phyloP scores from a whole-genome alignment of 139 green algal genomes.

The Spirogloea muscicola region DNA sequence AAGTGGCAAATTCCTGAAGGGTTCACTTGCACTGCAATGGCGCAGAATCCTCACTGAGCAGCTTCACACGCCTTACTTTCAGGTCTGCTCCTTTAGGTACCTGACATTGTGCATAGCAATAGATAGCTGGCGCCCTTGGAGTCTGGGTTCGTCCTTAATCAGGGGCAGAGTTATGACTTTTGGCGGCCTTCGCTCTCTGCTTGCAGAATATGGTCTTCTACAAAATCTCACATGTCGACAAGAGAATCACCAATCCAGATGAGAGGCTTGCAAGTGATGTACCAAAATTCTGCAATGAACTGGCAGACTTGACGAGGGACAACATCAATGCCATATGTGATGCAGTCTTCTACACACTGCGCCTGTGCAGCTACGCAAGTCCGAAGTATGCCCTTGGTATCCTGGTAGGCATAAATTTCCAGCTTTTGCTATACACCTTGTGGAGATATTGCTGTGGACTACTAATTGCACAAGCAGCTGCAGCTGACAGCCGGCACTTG shows the following conservation, averaged over 20 bases:
- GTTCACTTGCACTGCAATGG: conserved; percentile 59
- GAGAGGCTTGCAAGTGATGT: conserved; percentile 72
- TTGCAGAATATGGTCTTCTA: conserved; percentile 69
- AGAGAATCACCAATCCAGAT: conserved; percentile 58
- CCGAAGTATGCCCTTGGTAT: conserved; percentile 65
- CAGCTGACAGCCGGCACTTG: too few species aligned
- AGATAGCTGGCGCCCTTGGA: too few species aligned
- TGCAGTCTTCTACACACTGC: conserved; percentile 60
- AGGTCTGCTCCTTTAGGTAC: too few species aligned
- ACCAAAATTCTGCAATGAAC: conserved; percentile 54
- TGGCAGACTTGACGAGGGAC: conserved; percentile 58
- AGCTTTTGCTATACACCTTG: background rate
- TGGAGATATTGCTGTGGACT: background rate
- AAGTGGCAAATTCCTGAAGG: conserved; percentile 9
- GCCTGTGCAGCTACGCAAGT: conserved; percentile 57
- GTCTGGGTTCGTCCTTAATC: too few species aligned
- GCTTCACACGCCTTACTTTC: conserved; percentile 52
- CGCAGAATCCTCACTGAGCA: conserved; percentile 53
- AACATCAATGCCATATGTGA: conserved; percentile 54
- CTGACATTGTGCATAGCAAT: too few species aligned
- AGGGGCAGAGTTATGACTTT: too few species aligned
- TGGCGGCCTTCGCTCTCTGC: too few species aligned
- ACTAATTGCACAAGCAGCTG: background rate
- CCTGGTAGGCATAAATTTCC: conserved; percentile 38
- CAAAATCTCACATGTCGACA: conserved; percentile 68